These are phyloP conservation scores for Entrophospora sp. DNA, from an alignment of 192 early-diverging fungal species.

Conservation along the genomic window DNA sequence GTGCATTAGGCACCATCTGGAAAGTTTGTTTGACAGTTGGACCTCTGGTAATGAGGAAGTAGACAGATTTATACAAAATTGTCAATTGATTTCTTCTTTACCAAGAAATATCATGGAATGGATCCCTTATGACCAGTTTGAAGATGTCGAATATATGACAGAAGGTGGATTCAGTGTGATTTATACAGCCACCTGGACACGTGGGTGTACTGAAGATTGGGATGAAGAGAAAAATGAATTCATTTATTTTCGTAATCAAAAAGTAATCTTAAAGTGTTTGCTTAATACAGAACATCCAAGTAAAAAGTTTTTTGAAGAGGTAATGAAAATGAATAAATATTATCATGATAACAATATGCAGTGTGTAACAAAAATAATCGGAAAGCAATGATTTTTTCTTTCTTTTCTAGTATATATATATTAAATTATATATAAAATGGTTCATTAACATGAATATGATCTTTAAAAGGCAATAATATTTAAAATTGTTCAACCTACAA, in stretches of 20 bases:
- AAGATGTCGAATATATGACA: not conserved
- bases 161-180: not conserved
- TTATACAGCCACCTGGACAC: not conserved
- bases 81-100: not conserved
- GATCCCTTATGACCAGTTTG: slow-evolving; percentile 10
- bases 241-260: not conserved
- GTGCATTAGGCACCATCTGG: not conserved
- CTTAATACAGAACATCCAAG: not conserved
- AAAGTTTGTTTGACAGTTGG: not conserved
- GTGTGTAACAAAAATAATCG: no score
- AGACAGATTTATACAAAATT: not conserved
- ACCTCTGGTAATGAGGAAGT: not conserved
- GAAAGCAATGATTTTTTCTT: no score
- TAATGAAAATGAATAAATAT: no score
- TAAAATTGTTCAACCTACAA: not conserved
- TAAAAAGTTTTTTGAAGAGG: not conserved
- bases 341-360: no score
- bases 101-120: not conserved
- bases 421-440: not conserved
- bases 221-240: not conserved
- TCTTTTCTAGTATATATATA: not conserved
- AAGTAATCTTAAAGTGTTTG: not conserved
- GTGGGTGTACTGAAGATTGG: not conserved
- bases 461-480: not conserved
- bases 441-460: not conserved